Evolutionary conservation across 2,329 filamentous ascomycete genomes (phyloP).

Genomic region (Talaromyces islandicus): DNA sequence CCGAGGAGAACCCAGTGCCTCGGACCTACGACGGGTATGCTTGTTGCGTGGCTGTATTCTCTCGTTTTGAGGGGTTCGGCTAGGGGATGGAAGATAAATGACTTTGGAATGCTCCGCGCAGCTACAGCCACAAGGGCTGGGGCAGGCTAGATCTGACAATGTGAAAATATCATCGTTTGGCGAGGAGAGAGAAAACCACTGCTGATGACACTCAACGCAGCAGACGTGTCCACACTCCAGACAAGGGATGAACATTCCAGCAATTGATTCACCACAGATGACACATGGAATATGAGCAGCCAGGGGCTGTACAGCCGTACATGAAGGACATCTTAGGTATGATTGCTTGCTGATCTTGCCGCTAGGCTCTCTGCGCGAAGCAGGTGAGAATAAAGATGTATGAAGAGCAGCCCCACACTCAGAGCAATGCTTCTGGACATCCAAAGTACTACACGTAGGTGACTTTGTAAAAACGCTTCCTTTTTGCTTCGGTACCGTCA

Average conservation of each 20-base stretch:
- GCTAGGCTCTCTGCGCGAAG: constrained; percentile 16
- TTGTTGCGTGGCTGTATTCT: constrained; percentile 13
- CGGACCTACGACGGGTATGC: constrained; percentile 12
- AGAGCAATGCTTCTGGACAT: constrained; percentile 38
- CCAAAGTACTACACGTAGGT: constrained; percentile 21
- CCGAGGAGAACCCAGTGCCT: constrained; percentile 11
- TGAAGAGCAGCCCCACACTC: constrained; percentile 33
- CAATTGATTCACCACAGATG: constrained; percentile 38
- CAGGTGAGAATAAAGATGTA: constrained; percentile 29
- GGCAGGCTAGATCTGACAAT: constrained; percentile 25
- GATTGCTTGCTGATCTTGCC: constrained; percentile 15
- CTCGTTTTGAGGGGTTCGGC: constrained; percentile 4
- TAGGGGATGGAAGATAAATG: constrained; percentile 2
- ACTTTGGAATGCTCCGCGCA: constrained; percentile 32
- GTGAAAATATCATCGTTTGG: not conserved
- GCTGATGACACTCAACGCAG: constrained; percentile 39
- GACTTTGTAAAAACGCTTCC: constrained; percentile 7
- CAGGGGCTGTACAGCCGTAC: constrained; percentile 27
- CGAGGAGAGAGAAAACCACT: constrained; percentile 30
- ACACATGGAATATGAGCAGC: constrained; percentile 35
- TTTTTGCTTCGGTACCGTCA: constrained; percentile 14
- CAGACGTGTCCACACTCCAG: constrained; percentile 43
- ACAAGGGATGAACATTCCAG: constrained; percentile 42
- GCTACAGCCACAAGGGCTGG: constrained; percentile 43
- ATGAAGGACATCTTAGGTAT: constrained; percentile 27